These are phyloP conservation scores for Ceratobasidium sp. DNA, from an alignment of 1,284 basidiomycete species.

Conservation along the genomic window DNA sequence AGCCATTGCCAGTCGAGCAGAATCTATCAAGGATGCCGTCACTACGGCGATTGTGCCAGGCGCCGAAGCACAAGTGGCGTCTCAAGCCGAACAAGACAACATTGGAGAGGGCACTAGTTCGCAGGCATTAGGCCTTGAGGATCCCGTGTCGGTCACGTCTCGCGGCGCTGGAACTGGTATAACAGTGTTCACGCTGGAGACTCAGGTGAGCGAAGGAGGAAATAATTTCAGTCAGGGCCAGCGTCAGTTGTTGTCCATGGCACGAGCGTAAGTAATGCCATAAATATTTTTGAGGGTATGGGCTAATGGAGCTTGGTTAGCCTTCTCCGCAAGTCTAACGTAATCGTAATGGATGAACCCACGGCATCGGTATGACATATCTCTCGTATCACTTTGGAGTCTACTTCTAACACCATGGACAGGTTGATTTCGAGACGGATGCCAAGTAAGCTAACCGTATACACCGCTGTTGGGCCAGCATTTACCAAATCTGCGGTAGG, in stretches of 20 bases:
- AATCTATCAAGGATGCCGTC: slow-evolving; percentile 27
- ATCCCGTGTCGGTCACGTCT: slow-evolving; percentile 17
- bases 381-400: too few relatives aligned
- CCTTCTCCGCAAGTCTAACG: slow-evolving; percentile 37
- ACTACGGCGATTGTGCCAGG: slow-evolving; percentile 3
- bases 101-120: neutral
- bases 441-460: slow-evolving; percentile 6
- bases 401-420: slow-evolving; percentile 45
- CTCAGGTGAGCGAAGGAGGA: slow-evolving; percentile 81
- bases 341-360: slow-evolving; percentile 43
- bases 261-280: slow-evolving; percentile 53
- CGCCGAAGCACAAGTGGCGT: neutral
- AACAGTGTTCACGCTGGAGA: slow-evolving; percentile 69
- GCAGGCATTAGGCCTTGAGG: neutral
- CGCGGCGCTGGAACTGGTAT: slow-evolving; percentile 32
- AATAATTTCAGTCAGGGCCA: slow-evolving; percentile 89
- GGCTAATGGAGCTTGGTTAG: neutral
- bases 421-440: slow-evolving; percentile 69
- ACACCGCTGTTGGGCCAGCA: too few relatives aligned
- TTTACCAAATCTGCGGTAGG: slow-evolving; percentile 47
- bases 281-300: neutral
- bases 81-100: neutral
- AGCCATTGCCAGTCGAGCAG: slow-evolving; percentile 24
- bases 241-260: slow-evolving; percentile 84
- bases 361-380: slow-evolving; percentile 34